Evolutionary conservation across 805 yeast species (phyloP), one percentile per base, ranked within the genome.

Genomic region (Wickerhamomyces queroliae): DNA sequence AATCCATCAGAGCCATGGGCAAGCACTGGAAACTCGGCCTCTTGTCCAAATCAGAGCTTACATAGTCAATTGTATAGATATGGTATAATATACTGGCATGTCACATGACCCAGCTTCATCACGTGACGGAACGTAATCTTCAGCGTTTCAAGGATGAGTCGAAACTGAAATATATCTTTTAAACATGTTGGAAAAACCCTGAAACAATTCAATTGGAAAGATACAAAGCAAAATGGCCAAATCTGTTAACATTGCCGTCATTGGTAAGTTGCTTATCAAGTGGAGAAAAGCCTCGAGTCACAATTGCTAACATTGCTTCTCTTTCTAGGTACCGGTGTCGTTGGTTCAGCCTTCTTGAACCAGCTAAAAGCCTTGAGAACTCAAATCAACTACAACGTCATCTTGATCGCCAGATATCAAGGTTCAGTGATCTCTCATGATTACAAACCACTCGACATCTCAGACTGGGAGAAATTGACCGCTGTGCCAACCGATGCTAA

Each of bases 271-370:
- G n/a, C n/a, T 6, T 7, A 7, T 15, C 30, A 23, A 8, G 25
- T 8, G 10, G 8, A 8, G 25, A 23, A 8, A 23, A 23, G 10
- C 25, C 25, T 23, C 10, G 10, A 8, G 11, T 13, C 8, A 6
- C 11, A 19, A 19, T 7, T 18, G 21, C 36, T 44, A 35, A 40
- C 42, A 15, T 20, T 12, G 19, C 33, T 32, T 11, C 18, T 40
- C 63, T 44, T 24, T 22, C 19, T 23, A 67, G 88, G 89, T 39
- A 81, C 97, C 39, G 99, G 99, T 55, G 93, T 91, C 37, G 98
- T 93, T 45, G 99, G 99, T 44, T 74, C 93, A 20, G 86, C 96
- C 37, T 88, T 89, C 68, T 69, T 93, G 61, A 76, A 74, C 63
- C 99, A 91, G 67, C 75, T 91, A 56, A 69, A 74, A 38, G 66